Evolutionary conservation across 2,329 filamentous ascomycete genomes (phyloP), one percentile per base, ranked within the genome.

Genomic region (Arthrobotrys musiformis): DNA sequence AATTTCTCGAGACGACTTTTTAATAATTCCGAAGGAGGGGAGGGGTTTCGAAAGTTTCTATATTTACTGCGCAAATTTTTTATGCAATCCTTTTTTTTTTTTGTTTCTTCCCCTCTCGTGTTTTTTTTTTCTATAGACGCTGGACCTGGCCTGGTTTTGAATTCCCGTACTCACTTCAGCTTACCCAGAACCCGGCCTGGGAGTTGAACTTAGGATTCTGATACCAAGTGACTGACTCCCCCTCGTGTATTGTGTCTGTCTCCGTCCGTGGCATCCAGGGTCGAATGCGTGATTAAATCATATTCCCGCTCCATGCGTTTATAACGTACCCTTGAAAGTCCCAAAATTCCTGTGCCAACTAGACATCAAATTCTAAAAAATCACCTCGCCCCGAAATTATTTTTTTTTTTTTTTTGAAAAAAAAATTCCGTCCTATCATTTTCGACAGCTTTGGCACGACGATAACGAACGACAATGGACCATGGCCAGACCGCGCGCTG

Each of bases 201-300:
- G 50, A 22, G 3, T 54, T 11, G 42, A 40, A 58, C 54, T 58
- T 58, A 58, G 54, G 54, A 58, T 58, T 58, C 54, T 58, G 54
- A 58, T 58, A 58, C 40, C 33, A 58, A 58, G 19, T 58, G 54
- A 58, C 54, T 37, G 40, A 42, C 17, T 19, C 54, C 33, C 33
- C 54, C 33, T 58, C 19, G 19, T 48, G n/a, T 1, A 48, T 24
- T 15, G 44, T 40, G 54, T 19, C 19, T 56, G 50, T 28, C 17
- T 22, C 30, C 30, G n/a, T 58, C 54, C 54, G 54, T 58, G 33
- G 54, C 54, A 58, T 8, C 33, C 54, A 58, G 54, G 54, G 22
- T 58, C 54, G 40, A 19, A 58, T 58, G 54, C 54, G 54, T 58
- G 54, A 58, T 58, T 58, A 58, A 58, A 58, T 40, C 54, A 40